Evolutionary conservation across 768 basidiomycete genomes (phyloP), one percentile per base, ranked within the genome.

Genomic region (Lactarius psammicola): DNA sequence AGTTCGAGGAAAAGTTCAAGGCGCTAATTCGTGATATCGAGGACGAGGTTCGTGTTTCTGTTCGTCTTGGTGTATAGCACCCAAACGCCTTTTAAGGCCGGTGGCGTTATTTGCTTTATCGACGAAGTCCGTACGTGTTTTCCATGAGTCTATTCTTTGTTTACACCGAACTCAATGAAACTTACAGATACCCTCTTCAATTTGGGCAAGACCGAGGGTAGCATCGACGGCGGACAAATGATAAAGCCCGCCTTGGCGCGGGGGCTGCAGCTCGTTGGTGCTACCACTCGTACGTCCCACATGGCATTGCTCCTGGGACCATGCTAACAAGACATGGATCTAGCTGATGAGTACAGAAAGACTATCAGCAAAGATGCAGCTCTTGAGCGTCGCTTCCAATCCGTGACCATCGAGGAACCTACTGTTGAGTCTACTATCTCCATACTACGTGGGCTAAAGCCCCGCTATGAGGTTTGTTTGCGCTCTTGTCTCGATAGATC

Each of bases 1-100:
- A 94, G 70, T 95, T 95, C 60, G 94, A 97, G 71, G 92, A 93
- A 75, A 94, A 94, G 70, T 95, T 95, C 82, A 95, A 95, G 74
- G 89, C 87, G 0, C 80, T 97, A 1, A 79, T 96, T n/a, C 84
- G 84, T 31, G 94, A 97, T 72, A 95, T 97, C 64, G 93, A 95
- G 73, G 90, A 87, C 15, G 90, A 93, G 79, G 86, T 82, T 60
- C 56, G 80, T 44, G 59, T 59, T 5, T 59, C 74, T 69, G 49
- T 71, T 75, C 56, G 65, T 70, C 40, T 67, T 74, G 42, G 64
- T 75, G 65, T 68, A 73, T 15, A 40, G 46, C 54, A 49, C 51
- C 66, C 31, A 20, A 57, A 33, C 2, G 1, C 17, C n/a, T 33
- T 0, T 67, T 23, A 58, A 86, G 85, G 81, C 83, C 3, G 87